Conservation (phyloP, 768 basidiomycete species). For the Termitomyces sp. region DNA sequence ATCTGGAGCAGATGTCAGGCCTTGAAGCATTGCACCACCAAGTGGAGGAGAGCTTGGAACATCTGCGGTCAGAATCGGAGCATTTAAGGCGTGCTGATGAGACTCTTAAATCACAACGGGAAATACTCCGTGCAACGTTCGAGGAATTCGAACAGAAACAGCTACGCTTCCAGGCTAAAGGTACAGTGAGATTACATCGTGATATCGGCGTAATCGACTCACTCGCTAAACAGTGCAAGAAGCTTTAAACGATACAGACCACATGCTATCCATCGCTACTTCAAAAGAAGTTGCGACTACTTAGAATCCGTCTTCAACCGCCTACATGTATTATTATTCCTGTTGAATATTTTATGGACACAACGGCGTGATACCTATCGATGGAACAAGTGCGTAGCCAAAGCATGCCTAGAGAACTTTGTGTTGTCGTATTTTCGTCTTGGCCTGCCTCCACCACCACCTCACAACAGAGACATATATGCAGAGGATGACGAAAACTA, state of each 20-base stretch:
- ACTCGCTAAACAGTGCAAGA: conserved; percentile 29
- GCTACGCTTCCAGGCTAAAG: conserved; percentile 35
- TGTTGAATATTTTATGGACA: background rate
- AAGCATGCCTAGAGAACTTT: background rate
- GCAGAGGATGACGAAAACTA: conserved; percentile 37
- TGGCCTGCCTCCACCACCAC: conserved; percentile 56
- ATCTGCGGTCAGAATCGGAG: conserved; percentile 37
- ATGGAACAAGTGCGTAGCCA: background rate
- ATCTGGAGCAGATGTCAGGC: conserved; percentile 57
- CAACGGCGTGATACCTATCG: background rate
- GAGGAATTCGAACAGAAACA: conserved; percentile 38
- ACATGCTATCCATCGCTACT: conserved; percentile 25
- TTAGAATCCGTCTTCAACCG: background rate
- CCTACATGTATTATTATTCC: background rate
- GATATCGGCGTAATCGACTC: background rate
- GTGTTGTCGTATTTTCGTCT: conserved; percentile 29
- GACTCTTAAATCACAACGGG: conserved; percentile 33
- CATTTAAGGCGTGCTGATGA: conserved; percentile 37
- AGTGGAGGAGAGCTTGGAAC: conserved; percentile 39
- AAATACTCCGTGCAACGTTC: conserved; percentile 32
- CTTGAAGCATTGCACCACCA: conserved; percentile 52
- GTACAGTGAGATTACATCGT: conserved; percentile 16
- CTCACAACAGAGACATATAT: conserved; percentile 44
- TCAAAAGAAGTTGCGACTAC: conserved; percentile 6
- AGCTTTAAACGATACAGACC: conserved; percentile 34